phyloP scores from a whole-genome alignment of 2,329 filamentous ascomycete genomes.

The Lachnellula occidentalis region DNA sequence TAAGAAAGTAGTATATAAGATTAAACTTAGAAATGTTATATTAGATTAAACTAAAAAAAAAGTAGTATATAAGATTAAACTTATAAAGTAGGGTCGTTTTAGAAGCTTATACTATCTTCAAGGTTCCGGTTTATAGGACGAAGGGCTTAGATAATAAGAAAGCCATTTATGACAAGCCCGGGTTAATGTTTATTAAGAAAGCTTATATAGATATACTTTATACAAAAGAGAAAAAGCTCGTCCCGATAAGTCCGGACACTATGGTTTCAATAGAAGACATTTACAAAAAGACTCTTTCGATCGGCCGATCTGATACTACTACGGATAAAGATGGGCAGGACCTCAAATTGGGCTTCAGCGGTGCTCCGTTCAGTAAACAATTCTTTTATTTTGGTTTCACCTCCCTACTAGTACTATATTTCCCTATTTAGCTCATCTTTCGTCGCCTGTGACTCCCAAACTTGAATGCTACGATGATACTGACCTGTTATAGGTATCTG shows the following conservation, averaged over 20 bases:
- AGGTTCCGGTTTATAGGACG: conserved; percentile 2
- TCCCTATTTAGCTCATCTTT: too few species aligned
- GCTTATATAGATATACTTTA: conserved; percentile 13
- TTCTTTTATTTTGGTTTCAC: too few species aligned
- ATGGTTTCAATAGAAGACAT: conserved; percentile 19
- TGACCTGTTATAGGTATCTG: conserved; percentile 17
- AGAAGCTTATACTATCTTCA: conserved; percentile 2
- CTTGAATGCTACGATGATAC: too few species aligned
- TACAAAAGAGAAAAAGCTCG: conserved; percentile 16
- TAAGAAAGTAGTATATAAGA: too few species aligned
- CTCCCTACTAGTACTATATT: too few species aligned
- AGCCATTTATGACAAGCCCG: conserved; percentile 3
- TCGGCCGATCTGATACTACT: conserved; percentile 15
- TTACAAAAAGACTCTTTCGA: conserved; percentile 15
- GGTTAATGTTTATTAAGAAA: conserved; percentile 2
- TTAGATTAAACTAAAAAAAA: too few species aligned
- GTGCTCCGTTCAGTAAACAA: conserved; percentile 17
- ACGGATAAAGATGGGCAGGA: conserved; percentile 13
- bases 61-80: too few species aligned
- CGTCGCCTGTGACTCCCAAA: too few species aligned
- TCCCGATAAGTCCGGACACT: conserved; percentile 19
- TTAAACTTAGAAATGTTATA: too few species aligned
- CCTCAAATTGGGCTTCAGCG: conserved; percentile 23
- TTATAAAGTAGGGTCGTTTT: conserved; percentile 3
- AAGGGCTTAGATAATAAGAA: conserved; percentile 4